Base-by-base conservation (phyloP, 345 rosid species). In the Citrus hindsii region DNA sequence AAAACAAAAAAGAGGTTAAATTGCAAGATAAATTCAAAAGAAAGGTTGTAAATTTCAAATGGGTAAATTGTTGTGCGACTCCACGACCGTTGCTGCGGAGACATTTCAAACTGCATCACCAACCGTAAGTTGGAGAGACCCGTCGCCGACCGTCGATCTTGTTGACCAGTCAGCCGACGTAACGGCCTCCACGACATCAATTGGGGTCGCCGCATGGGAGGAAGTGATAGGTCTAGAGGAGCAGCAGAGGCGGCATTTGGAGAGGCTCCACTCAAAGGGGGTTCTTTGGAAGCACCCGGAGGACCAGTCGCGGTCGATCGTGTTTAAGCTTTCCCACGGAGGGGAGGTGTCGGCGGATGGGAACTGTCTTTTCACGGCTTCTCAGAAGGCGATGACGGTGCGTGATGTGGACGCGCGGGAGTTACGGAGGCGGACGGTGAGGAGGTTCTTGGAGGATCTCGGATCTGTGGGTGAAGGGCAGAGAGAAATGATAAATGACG, bases 301-400 rank as follows among this genome's bases (percentile, higher is more conserved):
- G 53, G 90, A 82, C 14, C 69, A 77, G n/a, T 87, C 89, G 6
- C 37, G 85, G 3, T 87, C 98, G 35, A 87, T 93, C 28, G 97
- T 97, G 42, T 94, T 97, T 86, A 86, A 87, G 67, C 87, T 94
- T 27, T 88, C 97, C 0, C 95, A 97, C 77, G 99, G 98, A 13
- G 99, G 99, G 30, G 98, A 94, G 61, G 99, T 97, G 4, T 93
- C 94, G 28, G 69, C 99, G 21, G 98, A 97, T 77, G 98, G 99
- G 35, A 97, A 97, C 91, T 97, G 99, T 84, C 83, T 97, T 4
- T 97, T 97, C 91, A 94, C 98, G 9, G 98, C 98, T 18, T 92
- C 97, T 2, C 92, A 87, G 73, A 88, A 81, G 74, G 98, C 98
- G 3, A 89, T 94, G 95, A 86, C 89, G 94, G 92, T 85, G 89